phyloP scores from a whole-genome alignment of 495 filamentous ascomycete genomes.

The Aspergillus affinis region DNA sequence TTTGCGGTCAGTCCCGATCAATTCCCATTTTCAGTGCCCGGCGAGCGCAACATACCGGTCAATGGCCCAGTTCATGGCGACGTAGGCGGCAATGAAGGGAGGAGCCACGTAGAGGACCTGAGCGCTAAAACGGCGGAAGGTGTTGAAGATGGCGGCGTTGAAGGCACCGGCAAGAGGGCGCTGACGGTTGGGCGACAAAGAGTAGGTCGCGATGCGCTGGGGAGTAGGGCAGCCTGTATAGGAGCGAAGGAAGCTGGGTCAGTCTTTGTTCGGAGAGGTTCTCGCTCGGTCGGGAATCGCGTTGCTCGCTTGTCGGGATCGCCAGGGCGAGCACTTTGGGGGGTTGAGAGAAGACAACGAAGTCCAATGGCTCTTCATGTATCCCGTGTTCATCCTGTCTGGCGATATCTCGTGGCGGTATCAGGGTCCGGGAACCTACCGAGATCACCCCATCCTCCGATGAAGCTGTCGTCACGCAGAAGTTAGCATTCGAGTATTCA shows the following conservation, averaged over 20 bases:
- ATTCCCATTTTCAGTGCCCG: neutral
- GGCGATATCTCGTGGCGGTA: conserved; percentile 1
- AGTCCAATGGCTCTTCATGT: neutral
- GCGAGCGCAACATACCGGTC: conserved; percentile 59
- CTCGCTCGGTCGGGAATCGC: neutral
- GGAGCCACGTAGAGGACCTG: conserved; percentile 85
- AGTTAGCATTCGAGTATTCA: conserved; percentile 28
- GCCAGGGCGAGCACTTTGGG: neutral
- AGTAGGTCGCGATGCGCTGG: conserved; percentile 65
- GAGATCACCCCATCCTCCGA: conserved; percentile 82
- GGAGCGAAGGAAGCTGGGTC: neutral
- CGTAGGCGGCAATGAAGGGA: conserved; percentile 72
- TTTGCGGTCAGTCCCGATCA: neutral
- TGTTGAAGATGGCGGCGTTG: conserved; percentile 65
- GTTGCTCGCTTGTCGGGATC: neutral
- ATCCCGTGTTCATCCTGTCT: neutral
- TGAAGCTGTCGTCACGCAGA: conserved; percentile 56
- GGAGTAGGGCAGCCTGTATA: conserved; percentile 45
- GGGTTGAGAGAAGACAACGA: neutral
- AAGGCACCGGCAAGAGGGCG: conserved; percentile 60
- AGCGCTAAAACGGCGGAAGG: conserved; percentile 54
- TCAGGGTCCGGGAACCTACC: conserved; percentile 57
- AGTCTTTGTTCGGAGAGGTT: neutral
- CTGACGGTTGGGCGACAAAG: conserved; percentile 65
- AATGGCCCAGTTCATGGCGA: conserved; percentile 80